A percentile compares a stretch with the other conserved stretches of the same genome.
These are phyloP conservation scores for Sclerotinia trifoliorum DNA, from an alignment of 2,329 filamentous ascomycete genomes.

Conservation along the genomic window DNA sequence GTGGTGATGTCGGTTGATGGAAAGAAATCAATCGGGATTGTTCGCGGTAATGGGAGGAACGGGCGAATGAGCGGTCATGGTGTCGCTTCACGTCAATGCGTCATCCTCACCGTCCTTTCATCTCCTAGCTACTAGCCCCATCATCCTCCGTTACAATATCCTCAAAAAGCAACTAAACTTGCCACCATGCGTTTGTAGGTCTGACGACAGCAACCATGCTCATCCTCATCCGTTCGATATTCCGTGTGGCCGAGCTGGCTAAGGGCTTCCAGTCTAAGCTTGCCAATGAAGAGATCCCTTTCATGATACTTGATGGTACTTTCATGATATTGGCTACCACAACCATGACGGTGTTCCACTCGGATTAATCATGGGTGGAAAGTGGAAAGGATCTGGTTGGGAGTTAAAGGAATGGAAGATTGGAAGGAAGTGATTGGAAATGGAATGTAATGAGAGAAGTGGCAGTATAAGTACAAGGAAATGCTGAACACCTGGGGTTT, in stretches of 20 bases:
- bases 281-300: conserved; percentile 46
- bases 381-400: background rate
- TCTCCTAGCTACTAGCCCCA: background rate
- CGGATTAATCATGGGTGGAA: conserved; percentile 24
- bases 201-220: conserved; percentile 48
- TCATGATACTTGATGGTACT: conserved; percentile 47
- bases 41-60: background rate
- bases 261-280: conserved; percentile 52
- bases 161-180: background rate
- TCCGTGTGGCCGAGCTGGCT: conserved; percentile 56
- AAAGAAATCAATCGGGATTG: too few relatives aligned
- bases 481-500: too few relatives aligned
- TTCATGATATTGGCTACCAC: conserved; percentile 40
- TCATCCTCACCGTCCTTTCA: background rate
- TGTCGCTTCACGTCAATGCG: background rate
- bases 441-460: background rate
- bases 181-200: conserved; percentile 23
- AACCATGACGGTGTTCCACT: conserved; percentile 39
- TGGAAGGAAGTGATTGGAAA: background rate
- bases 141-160: background rate
- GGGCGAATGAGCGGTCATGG: background rate
- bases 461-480: background rate
- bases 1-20: background rate
- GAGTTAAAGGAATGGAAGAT: background rate
- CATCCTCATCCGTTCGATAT: conserved; percentile 56